Base-by-base conservation (phyloP, 1,139 yeast species). In the Pichia sp. region DNA sequence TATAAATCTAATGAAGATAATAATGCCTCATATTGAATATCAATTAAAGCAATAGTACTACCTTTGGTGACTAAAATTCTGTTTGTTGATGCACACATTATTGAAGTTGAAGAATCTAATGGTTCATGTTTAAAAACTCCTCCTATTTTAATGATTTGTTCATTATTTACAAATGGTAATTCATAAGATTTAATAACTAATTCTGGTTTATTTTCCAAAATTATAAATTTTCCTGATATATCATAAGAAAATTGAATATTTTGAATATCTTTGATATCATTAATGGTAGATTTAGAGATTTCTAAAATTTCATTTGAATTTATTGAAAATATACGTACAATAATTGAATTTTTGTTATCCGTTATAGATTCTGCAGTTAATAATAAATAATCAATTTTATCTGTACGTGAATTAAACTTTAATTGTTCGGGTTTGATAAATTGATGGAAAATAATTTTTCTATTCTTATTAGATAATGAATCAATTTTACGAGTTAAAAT, bases 11-110 rank as follows among this genome's bases (percentile, higher is more conserved):
- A 65, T 5, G 68, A 62, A 30, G 70, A 71, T 50, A 76, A 63
- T 37, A 73, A 54, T 41, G 78, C 69, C 31, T 66, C 68, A 52
- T 60, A 74, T 49, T 69, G 68, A 52, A 68, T 62, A 55, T 75
- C 78, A 42, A 76, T 52, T 40, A 76, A 60, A 39, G 67, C 66
- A 36, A 76, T 58, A 42, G 66, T 64, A 44, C 67, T 63, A 22
- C 66, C 66, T 43, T 63, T 62, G 0, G 76, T 63, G 11, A 76
- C 50, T 12, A 76, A 57, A 16, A 76, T 50, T 55, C 82, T 64
- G 53, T 74, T 76, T 10, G 70, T 62, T 36, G 77, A 67, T 4
- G 74, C 72, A 11, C 72, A 49, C 42, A 54, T 36, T 5, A 60
- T 51, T 5, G 62, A 57, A 8, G 52, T 41, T 39, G 47, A 42